Base-by-base conservation (phyloP, 1,284 basidiomycete genomes). In the Tilletia indica region DNA sequence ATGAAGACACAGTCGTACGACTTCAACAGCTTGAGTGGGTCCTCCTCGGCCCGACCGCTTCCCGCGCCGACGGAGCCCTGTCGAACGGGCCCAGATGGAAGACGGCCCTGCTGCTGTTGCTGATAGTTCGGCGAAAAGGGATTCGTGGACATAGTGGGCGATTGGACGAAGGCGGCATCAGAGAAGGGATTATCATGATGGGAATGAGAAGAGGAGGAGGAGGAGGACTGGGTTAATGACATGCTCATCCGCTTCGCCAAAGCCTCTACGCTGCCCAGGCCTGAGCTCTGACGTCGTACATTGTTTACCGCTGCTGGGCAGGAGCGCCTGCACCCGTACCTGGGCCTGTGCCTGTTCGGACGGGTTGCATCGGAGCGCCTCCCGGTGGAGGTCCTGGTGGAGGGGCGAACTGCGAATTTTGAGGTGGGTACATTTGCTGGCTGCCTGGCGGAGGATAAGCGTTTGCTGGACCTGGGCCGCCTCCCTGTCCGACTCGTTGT, bases 1-100 rank as follows among this genome's bases (percentile, higher is more conserved):
- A 80, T 71, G 47, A 80, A 71, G 56, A 80, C 71, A 9, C 74
- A 77, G 70, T 80, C 74, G 25, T 68, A 78, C 3, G 56, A 25
- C 21, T 45, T 34, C 45, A 74, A 66, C 39, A 73, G 51, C 11
- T 72, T 68, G 16, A 78, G 58, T 19, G 54, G 67, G 42, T 76
- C 73, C 47, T 76, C 74, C 6, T 54, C 49, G 36, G 66, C 66
- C 14, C 66, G 66, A 16, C 9, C 25, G 42, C 45, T 67, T n/a
- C 31, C 19, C 6, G 16, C 36, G 14, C 34, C 31, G 12, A 64
- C 21, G 9, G 61, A 64, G 61, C 61, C 61, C 36, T 64, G 61
- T 38, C 61, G 61, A 3, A 16, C 34, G 9, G 61, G 61, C 19
- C 36, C 38, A 34, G 34, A 38, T 9, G 19, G 19, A 36, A 64